phyloP scores from a whole-genome alignment of 805 yeast species.

The Blastobotrys attinorum region DNA sequence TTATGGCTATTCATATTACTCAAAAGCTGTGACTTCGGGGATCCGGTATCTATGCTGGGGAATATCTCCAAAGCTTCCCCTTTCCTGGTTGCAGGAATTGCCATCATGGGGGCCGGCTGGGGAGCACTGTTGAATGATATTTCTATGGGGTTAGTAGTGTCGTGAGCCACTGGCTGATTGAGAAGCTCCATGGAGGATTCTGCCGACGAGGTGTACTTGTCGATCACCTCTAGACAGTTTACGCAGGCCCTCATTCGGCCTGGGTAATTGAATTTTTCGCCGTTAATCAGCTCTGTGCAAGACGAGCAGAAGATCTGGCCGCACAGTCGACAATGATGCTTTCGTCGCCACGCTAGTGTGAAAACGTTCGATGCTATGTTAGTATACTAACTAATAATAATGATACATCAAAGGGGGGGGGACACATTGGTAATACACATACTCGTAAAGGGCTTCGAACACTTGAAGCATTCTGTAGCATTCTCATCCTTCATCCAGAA shows the following conservation, averaged over 20 bases:
- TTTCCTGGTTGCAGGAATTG: slow-evolving; percentile 72
- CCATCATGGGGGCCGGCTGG: slow-evolving; percentile 58
- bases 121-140: slow-evolving; percentile 29
- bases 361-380: neutral
- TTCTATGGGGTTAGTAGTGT: slow-evolving; percentile 13
- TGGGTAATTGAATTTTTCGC: slow-evolving; percentile 51
- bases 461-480: slow-evolving; percentile 78
- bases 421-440: slow-evolving; percentile 4
- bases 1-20: neutral
- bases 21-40: neutral
- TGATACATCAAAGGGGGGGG: neutral
- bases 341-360: slow-evolving; percentile 60
- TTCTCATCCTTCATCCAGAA: slow-evolving; percentile 97
- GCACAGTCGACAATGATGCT: slow-evolving; percentile 92
- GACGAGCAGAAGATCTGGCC: slow-evolving; percentile 89
- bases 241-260: slow-evolving; percentile 74
- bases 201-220: slow-evolving; percentile 37
- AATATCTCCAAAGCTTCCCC: slow-evolving; percentile 74
- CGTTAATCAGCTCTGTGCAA: slow-evolving; percentile 68
- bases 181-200: slow-evolving; percentile 6
- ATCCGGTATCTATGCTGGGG: slow-evolving; percentile 2
- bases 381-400: neutral
- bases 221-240: slow-evolving; percentile 55
- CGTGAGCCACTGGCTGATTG: neutral
- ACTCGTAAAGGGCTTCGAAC: slow-evolving; percentile 66